Percentiles rank a stretch among this genome's conserved stretches.
phyloP scores from a whole-genome alignment of 331 rosid genomes.

The Cydonia oblonga region DNA sequence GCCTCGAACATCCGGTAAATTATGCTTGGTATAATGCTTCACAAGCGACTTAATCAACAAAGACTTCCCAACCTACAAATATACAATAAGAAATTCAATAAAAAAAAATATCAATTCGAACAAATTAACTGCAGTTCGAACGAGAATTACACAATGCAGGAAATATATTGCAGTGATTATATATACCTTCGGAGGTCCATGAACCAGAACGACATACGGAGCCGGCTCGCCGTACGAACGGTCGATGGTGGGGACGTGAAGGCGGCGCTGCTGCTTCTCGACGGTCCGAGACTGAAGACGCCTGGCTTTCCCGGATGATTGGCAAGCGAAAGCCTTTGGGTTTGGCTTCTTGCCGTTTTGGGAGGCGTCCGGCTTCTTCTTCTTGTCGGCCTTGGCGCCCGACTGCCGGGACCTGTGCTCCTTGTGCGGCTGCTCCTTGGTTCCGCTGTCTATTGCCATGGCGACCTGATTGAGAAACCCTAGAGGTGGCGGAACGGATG shows the following conservation, averaged over 20 bases:
- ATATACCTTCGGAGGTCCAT: constrained; percentile 82
- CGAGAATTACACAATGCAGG: background rate
- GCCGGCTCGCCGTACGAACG: constrained; percentile 73
- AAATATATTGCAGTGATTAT: background rate
- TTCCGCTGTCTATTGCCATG: constrained; percentile 47
- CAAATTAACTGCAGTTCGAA: background rate
- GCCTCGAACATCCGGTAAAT: constrained; percentile 75
- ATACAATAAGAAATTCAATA: background rate
- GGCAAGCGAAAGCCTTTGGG: constrained; percentile 75
- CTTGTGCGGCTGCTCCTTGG: constrained; percentile 58
- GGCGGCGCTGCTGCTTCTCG: constrained; percentile 94
- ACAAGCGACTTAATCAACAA: constrained; percentile 64
- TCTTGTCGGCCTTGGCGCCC: constrained; percentile 49
- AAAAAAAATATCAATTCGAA: background rate
- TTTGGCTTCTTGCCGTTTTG: constrained; percentile 42
- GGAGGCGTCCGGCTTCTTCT: constrained; percentile 23
- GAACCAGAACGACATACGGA: constrained; percentile 76
- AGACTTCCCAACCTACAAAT: constrained; percentile 82
- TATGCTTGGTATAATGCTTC: constrained; percentile 82
- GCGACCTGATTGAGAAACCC: background rate
- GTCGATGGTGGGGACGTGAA: constrained; percentile 63
- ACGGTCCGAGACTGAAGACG: constrained; percentile 73
- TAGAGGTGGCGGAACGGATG: background rate
- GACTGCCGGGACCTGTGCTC: constrained; percentile 64
- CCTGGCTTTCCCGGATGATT: constrained; percentile 66